Evolutionary conservation across 202 grass and related monocot species (phyloP).

Genomic region (Thinopyrum obtusiflorum): DNA sequence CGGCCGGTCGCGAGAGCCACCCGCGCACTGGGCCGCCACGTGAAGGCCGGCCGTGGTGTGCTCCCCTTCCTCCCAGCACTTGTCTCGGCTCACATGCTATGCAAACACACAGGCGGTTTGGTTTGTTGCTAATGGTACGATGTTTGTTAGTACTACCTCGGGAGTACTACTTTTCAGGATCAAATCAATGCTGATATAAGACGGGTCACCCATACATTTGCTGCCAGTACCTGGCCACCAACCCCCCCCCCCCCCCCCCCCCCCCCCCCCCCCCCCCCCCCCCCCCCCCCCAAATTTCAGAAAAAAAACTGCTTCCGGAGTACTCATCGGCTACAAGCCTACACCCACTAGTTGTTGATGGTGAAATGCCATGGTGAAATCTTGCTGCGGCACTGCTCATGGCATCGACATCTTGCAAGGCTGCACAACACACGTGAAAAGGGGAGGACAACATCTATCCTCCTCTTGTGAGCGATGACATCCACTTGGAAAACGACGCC

Average conservation of each 20-base stretch:
- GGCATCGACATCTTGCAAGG: background rate
- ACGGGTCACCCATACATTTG: background rate
- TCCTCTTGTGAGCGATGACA: background rate
- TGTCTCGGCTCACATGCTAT: too few species aligned
- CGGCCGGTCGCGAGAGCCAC: background rate
- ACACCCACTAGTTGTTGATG: background rate
- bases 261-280: too few species aligned
- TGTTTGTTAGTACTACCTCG: background rate
- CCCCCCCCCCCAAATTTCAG: too few species aligned
- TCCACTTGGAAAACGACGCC: conserved; percentile 27
- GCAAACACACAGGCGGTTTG: too few species aligned
- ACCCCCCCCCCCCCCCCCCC: too few species aligned
- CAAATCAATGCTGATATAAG: background rate
- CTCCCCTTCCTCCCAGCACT: too few species aligned
- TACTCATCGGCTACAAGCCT: background rate
- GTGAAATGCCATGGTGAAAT: background rate
- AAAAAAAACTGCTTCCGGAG: background rate
- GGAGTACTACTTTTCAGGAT: background rate
- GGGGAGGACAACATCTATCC: background rate
- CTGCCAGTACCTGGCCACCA: too few species aligned
- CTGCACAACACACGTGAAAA: background rate
- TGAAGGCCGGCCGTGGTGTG: background rate
- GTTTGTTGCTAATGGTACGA: background rate
- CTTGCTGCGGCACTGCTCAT: background rate
- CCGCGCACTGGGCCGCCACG: background rate